These are phyloP conservation scores for Didymella keratinophila DNA, from an alignment of 2,329 filamentous ascomycete species.

Conservation along the genomic window DNA sequence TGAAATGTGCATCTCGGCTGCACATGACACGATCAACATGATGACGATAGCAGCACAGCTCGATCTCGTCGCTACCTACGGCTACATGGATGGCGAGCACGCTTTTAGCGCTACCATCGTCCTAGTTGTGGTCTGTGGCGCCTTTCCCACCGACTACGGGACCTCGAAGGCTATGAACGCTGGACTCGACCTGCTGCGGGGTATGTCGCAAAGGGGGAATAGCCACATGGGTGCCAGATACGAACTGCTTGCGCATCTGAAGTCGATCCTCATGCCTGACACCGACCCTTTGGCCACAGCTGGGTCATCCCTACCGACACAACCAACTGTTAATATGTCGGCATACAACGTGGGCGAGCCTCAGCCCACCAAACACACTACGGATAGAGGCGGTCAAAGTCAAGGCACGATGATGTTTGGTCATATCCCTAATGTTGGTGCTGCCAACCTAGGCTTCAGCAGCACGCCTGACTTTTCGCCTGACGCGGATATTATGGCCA, in stretches of 20 bases:
- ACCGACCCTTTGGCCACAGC: not conserved
- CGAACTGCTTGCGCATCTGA: slow-evolving; percentile 12
- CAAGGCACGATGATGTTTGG: slow-evolving; percentile 4
- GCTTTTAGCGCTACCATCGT: slow-evolving; percentile 1
- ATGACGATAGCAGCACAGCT: slow-evolving; percentile 8
- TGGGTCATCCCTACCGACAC: not conserved
- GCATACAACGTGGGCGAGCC: not conserved
- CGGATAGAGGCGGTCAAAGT: not conserved
- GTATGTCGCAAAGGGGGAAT: slow-evolving; percentile 7
- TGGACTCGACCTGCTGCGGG: slow-evolving; percentile 8
- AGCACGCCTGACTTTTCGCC: slow-evolving; percentile 2
- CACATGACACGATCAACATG: slow-evolving; percentile 12
- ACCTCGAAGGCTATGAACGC: slow-evolving; percentile 11
- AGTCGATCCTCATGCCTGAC: slow-evolving; percentile 9
- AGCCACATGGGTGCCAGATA: slow-evolving; percentile 13
- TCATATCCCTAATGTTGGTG: slow-evolving; percentile 8
- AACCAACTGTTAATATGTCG: not conserved
- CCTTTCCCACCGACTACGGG: slow-evolving; percentile 5
- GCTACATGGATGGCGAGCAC: slow-evolving; percentile 10
- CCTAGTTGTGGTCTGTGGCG: slow-evolving; percentile 12
- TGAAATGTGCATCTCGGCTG: slow-evolving; percentile 13
- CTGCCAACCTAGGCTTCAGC: not conserved
- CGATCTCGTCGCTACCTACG: slow-evolving; percentile 12
- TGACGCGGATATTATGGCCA: not conserved
- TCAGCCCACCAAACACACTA: not conserved